Conservation (phyloP, 768 basidiomycete species). For the Infundibulicybe gibba region DNA sequence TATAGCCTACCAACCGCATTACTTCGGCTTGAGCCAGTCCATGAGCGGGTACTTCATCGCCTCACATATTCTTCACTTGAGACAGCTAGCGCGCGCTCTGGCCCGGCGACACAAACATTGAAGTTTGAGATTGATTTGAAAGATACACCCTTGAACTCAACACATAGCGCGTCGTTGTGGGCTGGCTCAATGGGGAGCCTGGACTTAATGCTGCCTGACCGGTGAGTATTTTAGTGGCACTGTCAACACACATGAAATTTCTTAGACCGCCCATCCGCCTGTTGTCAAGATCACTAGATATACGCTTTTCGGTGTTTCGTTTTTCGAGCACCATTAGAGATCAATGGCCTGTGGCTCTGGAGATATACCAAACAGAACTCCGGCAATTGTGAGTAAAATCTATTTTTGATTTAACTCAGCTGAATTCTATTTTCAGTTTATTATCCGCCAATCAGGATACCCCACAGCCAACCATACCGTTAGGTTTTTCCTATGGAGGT, state of each 20-base stretch:
- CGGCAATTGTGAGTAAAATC: conserved; percentile 36
- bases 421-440: conserved; percentile 25
- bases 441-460: conserved; percentile 17
- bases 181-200: conserved; percentile 32
- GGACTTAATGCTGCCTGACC: conserved; percentile 55
- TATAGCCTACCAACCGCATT: conserved; percentile 35
- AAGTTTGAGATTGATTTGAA: conserved; percentile 8
- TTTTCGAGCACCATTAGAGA: conserved; percentile 17
- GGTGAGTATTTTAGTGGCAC: conserved; percentile 27
- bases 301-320: conserved; percentile 43
- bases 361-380: conserved; percentile 35
- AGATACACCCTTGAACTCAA: conserved; percentile 1
- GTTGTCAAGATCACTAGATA: conserved; percentile 51
- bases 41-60: conserved; percentile 38
- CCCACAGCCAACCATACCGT: conserved; percentile 44
- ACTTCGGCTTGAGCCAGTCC: conserved; percentile 20
- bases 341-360: conserved; percentile 38
- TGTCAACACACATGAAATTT: background rate
- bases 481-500: conserved; percentile 31
- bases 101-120: conserved; percentile 5
- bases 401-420: background rate
- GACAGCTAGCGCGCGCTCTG: background rate
- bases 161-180: conserved; percentile 18
- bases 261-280: no score
- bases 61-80: conserved; percentile 42